These are phyloP conservation scores for Kentomonas sorsogonicus DNA, from an alignment of 208 protist species.

Conservation along the genomic window DNA sequence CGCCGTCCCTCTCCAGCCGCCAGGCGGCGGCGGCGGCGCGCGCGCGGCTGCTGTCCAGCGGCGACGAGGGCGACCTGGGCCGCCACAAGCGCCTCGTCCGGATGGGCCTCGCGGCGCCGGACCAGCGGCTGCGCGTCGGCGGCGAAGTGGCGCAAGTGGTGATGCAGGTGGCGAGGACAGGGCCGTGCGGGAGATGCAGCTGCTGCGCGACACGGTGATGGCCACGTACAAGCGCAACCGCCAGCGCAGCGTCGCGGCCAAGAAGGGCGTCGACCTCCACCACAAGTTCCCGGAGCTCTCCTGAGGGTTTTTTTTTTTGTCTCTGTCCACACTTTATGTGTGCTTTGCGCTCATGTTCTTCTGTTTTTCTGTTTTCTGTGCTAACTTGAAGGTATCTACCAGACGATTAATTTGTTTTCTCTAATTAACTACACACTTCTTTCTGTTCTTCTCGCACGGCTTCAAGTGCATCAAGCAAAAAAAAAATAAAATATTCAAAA, in stretches of 20 bases:
- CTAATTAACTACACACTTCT: background rate
- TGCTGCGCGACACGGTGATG: conserved; percentile 69
- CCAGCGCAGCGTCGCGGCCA: conserved; percentile 30
- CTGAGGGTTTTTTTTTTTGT: background rate
- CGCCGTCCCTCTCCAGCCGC: background rate
- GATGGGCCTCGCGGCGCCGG: conserved; percentile 40
- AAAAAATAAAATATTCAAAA: conserved; percentile 6
- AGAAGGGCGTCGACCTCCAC: conserved; percentile 69
- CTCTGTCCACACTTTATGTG: background rate
- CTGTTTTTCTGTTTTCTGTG: background rate
- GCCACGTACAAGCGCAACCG: conserved; percentile 69
- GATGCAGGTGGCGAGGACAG: background rate
- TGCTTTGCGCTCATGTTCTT: no score
- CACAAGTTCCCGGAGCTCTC: conserved; percentile 75
- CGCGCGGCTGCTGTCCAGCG: conserved; percentile 10
- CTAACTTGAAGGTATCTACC: background rate
- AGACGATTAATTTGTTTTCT: background rate
- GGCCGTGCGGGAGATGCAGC: conserved; percentile 69
- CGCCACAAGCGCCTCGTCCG: conserved; percentile 64
- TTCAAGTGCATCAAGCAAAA: background rate
- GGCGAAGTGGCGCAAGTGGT: conserved; percentile 4
- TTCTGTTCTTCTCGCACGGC: background rate
- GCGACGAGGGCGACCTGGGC: conserved; percentile 19
- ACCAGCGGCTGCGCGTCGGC: background rate
- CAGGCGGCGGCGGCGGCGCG: background rate